These are phyloP conservation scores for Emmonsia crescens DNA, from an alignment of 2,329 filamentous ascomycete genomes.

Conservation along the genomic window DNA sequence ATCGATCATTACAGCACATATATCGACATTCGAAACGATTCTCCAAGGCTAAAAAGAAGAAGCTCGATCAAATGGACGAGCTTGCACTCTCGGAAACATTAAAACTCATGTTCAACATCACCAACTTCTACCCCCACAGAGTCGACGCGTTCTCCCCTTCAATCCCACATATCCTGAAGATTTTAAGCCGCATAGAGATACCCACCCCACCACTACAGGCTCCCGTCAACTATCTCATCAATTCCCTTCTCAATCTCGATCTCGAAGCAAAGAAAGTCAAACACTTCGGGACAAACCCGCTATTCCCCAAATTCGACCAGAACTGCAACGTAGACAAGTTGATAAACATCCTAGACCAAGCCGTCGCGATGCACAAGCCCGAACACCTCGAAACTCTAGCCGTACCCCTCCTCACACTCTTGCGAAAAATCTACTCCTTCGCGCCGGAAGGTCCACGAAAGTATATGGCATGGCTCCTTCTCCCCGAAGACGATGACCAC, in stretches of 20 bases:
- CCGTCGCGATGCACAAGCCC: constrained; percentile 53
- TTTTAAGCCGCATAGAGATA: constrained; percentile 54
- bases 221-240: constrained; percentile 61
- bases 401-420: constrained; percentile 61
- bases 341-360: constrained; percentile 57
- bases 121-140: constrained; percentile 58
- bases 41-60: constrained; percentile 28
- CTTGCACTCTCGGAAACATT: constrained; percentile 75
- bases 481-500: constrained; percentile 69
- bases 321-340: constrained; percentile 53
- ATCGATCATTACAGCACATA: constrained; percentile 43
- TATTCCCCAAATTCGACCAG: constrained; percentile 57
- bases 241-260: constrained; percentile 70
- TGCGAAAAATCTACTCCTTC: constrained; percentile 59
- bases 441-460: constrained; percentile 53
- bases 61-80: constrained; percentile 47
- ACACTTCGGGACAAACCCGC: constrained; percentile 34
- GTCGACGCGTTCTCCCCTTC: constrained; percentile 53
- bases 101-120: constrained; percentile 83
- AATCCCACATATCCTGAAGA: constrained; percentile 57
- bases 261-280: constrained; percentile 46
- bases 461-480: constrained; percentile 54
- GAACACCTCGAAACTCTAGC: constrained; percentile 61
- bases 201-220: constrained; percentile 58
- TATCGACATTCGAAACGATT: constrained; percentile 55